Evolutionary conservation across 2,329 filamentous ascomycete genomes (phyloP), one percentile per base, ranked within the genome.

Genomic region (Xylariaceae sp.): DNA sequence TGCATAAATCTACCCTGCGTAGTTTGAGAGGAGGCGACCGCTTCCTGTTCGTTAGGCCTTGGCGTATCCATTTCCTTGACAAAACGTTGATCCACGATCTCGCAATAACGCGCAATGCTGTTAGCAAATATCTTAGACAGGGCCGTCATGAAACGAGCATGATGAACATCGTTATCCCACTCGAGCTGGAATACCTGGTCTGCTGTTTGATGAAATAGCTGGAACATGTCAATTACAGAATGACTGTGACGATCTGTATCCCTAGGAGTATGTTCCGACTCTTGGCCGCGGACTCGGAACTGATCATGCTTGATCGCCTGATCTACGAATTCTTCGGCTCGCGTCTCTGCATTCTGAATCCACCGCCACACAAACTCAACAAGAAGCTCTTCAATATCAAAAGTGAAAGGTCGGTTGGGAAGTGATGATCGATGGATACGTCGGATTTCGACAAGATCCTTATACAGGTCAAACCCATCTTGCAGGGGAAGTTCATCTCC

Each of bases 91-190:
- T 97, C 94, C 21, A 97, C 79, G 39, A 93, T 77, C 68, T 99
- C 94, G 70, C 94, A 99, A 70, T 99, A 99, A 62, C 86, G 85
- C 10, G 89, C 87, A 41, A 99, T 83, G 15, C 91, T 92, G 40
- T 83, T 81, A 2, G 92, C 88, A 55, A 97, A 91, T 0, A 88
- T 87, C 65, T 92, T 95, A 11, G 92, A 87, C 13, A 97, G 77
- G 2, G 91, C 85, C 13, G 94, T 99, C 92, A 97, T 97, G 73
- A 99, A 99, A 58, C 92, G 91, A 32, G 94, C 93, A 69, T 96
- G 90, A 61, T 96, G 92, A 30, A 96, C 80, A 66, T 96, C 91
- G 69, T 97, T 91, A 60, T 92, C 88, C 94, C 94, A 99, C 56
- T 92, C 85, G 9, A 99, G 80, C 62, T 91, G 80, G 48, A 90